These are phyloP conservation scores for Fusarium sp. DNA, from an alignment of 2,329 filamentous ascomycete species.

Conservation along the genomic window DNA sequence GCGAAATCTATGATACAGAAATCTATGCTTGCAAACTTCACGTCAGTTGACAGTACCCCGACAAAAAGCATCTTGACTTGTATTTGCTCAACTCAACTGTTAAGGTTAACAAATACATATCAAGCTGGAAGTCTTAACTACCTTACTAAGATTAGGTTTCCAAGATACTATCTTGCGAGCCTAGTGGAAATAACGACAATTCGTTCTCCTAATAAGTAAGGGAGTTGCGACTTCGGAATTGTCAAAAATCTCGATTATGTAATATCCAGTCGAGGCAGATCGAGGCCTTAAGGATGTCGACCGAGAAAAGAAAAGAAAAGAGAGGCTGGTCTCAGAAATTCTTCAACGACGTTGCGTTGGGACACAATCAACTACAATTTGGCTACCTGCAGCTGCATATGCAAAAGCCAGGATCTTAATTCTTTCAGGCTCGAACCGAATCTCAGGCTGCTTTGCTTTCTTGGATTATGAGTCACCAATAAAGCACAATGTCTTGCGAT, in stretches of 20 bases:
- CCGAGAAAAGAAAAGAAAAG: not conserved
- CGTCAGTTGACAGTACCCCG: too few relatives aligned
- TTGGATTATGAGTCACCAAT: slow-evolving; percentile 28
- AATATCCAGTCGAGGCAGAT: not conserved
- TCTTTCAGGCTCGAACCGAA: slow-evolving; percentile 10
- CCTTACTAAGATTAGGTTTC: not conserved
- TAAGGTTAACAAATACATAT: not conserved
- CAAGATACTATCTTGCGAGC: not conserved
- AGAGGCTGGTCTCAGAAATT: slow-evolving; percentile 9
- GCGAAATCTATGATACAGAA: too few relatives aligned
- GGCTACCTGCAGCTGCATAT: slow-evolving; percentile 16
- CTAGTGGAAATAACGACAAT: not conserved
- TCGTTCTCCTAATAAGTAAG: too few relatives aligned
- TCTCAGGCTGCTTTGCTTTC: slow-evolving; percentile 9
- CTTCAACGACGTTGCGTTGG: slow-evolving; percentile 3
- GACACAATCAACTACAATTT: not conserved
- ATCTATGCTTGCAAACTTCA: too few relatives aligned
- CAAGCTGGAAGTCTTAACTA: not conserved
- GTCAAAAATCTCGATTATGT: not conserved
- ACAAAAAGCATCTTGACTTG: too few relatives aligned
- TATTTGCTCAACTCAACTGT: too few relatives aligned
- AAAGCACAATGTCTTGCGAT: slow-evolving; percentile 4
- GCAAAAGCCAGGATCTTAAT: slow-evolving; percentile 4
- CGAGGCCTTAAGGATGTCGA: not conserved
- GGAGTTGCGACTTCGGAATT: not conserved